These are phyloP conservation scores for Sonneratia alba DNA, from an alignment of 345 rosid species.

Conservation along the genomic window DNA sequence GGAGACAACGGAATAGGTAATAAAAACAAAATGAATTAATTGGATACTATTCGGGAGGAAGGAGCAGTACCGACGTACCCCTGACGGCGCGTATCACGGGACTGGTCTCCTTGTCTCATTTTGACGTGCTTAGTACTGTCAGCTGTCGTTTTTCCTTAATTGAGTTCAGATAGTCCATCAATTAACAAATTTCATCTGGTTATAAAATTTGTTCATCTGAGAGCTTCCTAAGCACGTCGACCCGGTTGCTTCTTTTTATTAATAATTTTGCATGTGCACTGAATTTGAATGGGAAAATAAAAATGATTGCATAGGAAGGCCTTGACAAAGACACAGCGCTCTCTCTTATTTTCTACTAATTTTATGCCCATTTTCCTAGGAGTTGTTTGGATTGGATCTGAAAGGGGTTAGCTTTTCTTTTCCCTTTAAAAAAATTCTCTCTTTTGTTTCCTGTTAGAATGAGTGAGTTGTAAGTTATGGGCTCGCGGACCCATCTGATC, in stretches of 20 bases:
- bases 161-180: too few species aligned
- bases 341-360: too few species aligned
- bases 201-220: too few species aligned
- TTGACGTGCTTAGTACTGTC: neutral
- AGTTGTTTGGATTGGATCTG: neutral
- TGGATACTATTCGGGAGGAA: neutral
- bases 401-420: neutral
- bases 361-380: neutral
- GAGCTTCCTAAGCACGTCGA: neutral
- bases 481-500: neutral
- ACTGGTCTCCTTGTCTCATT: conserved; percentile 12
- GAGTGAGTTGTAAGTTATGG: conserved; percentile 1
- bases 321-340: neutral
- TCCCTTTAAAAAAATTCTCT: neutral
- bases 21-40: neutral
- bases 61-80: neutral
- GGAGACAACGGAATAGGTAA: neutral
- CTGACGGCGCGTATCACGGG: conserved; percentile 22
- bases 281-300: neutral
- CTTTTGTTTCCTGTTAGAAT: neutral
- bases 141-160: neutral
- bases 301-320: neutral
- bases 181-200: too few species aligned
- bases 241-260: too few species aligned
- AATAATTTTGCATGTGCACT: neutral